These are phyloP conservation scores for Chlamydomonas reinhardtii DNA, from an alignment of 163 green algal genomes.

Conservation along the genomic window DNA sequence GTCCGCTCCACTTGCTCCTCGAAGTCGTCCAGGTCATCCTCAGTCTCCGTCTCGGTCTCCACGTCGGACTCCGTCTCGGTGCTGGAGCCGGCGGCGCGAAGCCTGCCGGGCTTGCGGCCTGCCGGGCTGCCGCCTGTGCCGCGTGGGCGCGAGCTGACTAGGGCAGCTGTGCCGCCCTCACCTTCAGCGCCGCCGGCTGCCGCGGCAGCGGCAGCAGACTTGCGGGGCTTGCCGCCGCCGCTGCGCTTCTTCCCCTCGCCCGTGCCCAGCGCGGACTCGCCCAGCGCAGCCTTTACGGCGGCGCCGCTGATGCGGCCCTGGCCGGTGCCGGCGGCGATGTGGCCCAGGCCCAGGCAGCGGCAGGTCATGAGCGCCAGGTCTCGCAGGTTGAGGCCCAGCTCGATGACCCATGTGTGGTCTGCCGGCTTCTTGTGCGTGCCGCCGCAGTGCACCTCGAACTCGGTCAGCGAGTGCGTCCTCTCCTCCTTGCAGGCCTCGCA, in stretches of 20 bases:
- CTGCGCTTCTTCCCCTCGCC: no score
- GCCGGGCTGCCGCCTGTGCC: no score
- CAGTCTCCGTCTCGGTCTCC: conserved; percentile 15
- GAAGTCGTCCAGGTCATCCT: not conserved
- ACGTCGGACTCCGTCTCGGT: not conserved
- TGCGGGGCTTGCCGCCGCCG: no score
- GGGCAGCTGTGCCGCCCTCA: no score
- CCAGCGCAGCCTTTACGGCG: no score
- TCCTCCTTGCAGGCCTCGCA: conserved; percentile 10
- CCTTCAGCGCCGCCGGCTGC: no score
- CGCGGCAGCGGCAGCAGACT: no score
- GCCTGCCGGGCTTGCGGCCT: conserved; percentile 12
- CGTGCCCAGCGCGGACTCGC: no score
- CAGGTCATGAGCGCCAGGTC: conserved; percentile 45
- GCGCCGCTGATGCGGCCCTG: not conserved
- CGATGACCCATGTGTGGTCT: conserved; percentile 69
- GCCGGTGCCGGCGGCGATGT: conserved; percentile 30
- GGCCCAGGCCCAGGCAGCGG: conserved; percentile 39
- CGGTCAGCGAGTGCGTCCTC: conserved; percentile 29
- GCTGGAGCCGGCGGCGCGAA: not conserved
- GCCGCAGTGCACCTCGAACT: conserved; percentile 80
- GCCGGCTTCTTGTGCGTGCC: conserved; percentile 69
- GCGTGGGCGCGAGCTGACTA: no score
- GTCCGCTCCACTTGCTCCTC: not conserved
- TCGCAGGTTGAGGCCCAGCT: conserved; percentile 62